Conservation (phyloP, 2,329 filamentous ascomycete species). For the Aspergillus ochraceus region DNA sequence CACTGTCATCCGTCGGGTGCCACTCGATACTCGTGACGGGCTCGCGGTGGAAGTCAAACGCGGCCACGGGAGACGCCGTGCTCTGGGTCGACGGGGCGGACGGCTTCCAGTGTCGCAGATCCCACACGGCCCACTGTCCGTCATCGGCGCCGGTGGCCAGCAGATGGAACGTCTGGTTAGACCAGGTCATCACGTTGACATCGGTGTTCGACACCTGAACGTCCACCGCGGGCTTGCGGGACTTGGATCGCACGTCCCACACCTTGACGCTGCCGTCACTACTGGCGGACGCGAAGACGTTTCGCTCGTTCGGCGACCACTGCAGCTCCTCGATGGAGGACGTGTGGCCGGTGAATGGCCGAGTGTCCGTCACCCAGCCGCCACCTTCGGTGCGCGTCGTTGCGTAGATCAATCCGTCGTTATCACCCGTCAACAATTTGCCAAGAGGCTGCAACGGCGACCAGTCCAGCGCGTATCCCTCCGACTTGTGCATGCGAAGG, state of each 20-base stretch:
- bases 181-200: slow-evolving; percentile 97
- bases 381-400: slow-evolving; percentile 86
- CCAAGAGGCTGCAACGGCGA: slow-evolving; percentile 77
- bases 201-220: slow-evolving; percentile 81
- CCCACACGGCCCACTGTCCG: slow-evolving; percentile 94
- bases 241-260: slow-evolving; percentile 93
- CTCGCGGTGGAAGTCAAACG: slow-evolving; percentile 93
- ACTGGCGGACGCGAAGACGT: slow-evolving; percentile 91
- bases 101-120: slow-evolving; percentile 89
- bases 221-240: slow-evolving; percentile 80
- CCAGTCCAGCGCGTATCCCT: slow-evolving; percentile 98
- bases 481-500: slow-evolving; percentile 84
- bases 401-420: slow-evolving; percentile 82
- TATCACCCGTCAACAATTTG: slow-evolving; percentile 89
- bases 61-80: slow-evolving; percentile 79
- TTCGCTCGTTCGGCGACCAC: slow-evolving; percentile 91
- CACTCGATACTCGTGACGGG: slow-evolving; percentile 95
- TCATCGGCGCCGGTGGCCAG: slow-evolving; percentile 92
- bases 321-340: slow-evolving; percentile 91
- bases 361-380: slow-evolving; percentile 82
- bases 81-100: slow-evolving; percentile 47
- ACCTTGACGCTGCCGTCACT: slow-evolving; percentile 93
- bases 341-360: slow-evolving; percentile 79
- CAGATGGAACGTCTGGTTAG: slow-evolving; percentile 79
- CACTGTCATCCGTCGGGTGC: slow-evolving; percentile 96